Evolutionary conservation across 495 filamentous ascomycete species (phyloP).

Genomic region (Aspergillus conjunctus): DNA sequence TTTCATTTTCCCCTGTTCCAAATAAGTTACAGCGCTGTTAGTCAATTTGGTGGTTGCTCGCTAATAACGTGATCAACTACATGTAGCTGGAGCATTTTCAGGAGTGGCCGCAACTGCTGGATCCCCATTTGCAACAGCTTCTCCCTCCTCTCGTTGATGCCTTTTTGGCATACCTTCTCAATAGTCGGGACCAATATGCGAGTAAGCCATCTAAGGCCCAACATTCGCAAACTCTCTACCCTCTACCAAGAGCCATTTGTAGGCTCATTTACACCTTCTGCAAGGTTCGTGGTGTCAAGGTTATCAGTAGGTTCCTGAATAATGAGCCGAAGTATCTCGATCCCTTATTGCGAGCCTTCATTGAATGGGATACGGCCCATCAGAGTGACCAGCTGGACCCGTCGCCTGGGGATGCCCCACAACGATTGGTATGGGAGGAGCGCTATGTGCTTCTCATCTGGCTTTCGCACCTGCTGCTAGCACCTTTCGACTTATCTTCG

Average conservation of each 20-base stretch:
- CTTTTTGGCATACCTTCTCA: slow-evolving; percentile 67
- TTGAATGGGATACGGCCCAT: slow-evolving; percentile 44
- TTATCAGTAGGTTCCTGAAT: slow-evolving; percentile 84
- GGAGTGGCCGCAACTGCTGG: slow-evolving; percentile 94
- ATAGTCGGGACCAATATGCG: slow-evolving; percentile 43
- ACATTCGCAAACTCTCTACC: slow-evolving; percentile 44
- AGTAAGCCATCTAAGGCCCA: slow-evolving; percentile 26
- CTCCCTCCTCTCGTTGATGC: slow-evolving; percentile 71
- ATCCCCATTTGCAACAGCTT: slow-evolving; percentile 76
- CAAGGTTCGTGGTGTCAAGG: slow-evolving; percentile 92
- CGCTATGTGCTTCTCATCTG: slow-evolving; percentile 86
- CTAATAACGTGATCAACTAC: slow-evolving; percentile 26
- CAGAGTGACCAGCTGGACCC: slow-evolving; percentile 19
- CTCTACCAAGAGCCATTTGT: slow-evolving; percentile 71
- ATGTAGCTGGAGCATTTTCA: slow-evolving; percentile 94
- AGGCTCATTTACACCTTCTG: slow-evolving; percentile 85
- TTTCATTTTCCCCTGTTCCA: no score
- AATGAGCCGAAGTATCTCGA: slow-evolving; percentile 86
- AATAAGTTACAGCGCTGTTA: not conserved
- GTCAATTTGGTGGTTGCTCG: not conserved
- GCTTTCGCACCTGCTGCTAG: slow-evolving; percentile 90
- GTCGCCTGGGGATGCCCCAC: slow-evolving; percentile 19
- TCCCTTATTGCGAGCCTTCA: slow-evolving; percentile 68
- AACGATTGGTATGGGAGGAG: slow-evolving; percentile 75
- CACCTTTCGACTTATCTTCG: slow-evolving; percentile 85